Conservation (phyloP, 352 stramenopile genomes). For the Pythium biforme region DNA sequence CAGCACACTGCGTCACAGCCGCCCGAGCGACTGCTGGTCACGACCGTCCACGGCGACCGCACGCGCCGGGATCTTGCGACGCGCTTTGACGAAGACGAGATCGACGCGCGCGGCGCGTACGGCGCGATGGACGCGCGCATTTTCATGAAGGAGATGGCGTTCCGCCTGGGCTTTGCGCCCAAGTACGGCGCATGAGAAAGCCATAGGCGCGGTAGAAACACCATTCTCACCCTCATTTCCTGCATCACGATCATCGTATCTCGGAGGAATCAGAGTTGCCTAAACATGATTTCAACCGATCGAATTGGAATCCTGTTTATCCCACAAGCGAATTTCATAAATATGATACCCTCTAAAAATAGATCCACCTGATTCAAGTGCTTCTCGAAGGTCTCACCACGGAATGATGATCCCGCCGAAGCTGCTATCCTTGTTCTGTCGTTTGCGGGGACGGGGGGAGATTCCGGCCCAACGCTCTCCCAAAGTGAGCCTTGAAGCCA, state of each 20-base stretch:
- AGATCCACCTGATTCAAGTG: not conserved
- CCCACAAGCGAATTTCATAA: not conserved
- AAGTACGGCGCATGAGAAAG: constrained; percentile 67
- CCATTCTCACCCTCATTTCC: not conserved
- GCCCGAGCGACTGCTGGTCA: constrained; percentile 36
- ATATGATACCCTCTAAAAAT: constrained; percentile 11
- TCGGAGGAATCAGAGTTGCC: not conserved
- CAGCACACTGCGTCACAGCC: constrained; percentile 5
- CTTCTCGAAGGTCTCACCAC: constrained; percentile 8
- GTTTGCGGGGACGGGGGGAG: not conserved
- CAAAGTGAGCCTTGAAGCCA: not conserved
- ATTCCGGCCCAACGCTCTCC: not conserved
- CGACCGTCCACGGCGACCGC: constrained; percentile 59
- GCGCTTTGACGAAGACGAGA: constrained; percentile 45
- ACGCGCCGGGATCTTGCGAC: constrained; percentile 58
- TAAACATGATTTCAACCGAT: not conserved
- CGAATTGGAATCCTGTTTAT: not conserved
- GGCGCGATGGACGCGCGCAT: constrained; percentile 68
- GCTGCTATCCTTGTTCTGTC: not conserved
- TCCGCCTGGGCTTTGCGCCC: constrained; percentile 66
- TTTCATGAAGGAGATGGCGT: constrained; percentile 78
- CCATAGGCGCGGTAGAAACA: not conserved
- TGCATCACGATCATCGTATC: not conserved
- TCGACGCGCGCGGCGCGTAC: constrained; percentile 54
- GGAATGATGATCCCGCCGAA: constrained; percentile 2